Evolutionary conservation across 371 early-diverging fungal species (phyloP).

Genomic region (Conidiobolus incongruus): DNA sequence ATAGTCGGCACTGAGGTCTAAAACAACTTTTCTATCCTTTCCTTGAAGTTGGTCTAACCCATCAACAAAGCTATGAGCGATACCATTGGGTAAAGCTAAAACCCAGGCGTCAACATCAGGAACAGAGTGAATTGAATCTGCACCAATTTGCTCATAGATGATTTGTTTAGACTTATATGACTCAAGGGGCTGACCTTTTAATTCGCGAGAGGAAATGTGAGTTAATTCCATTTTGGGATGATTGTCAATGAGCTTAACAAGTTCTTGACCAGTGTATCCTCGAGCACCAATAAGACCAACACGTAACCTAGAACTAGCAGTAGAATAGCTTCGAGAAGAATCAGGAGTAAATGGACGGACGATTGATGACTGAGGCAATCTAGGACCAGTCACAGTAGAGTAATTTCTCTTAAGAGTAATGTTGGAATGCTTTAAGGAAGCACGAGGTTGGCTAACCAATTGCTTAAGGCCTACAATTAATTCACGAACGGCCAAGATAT

Average conservation of each 20-base stretch:
- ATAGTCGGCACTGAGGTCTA: slow-evolving; percentile 85
- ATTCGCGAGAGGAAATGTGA: slow-evolving; percentile 81
- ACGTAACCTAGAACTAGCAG: slow-evolving; percentile 7
- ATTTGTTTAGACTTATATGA: slow-evolving; percentile 45
- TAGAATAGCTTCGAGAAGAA: slow-evolving; percentile 9
- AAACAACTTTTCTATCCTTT: slow-evolving; percentile 36
- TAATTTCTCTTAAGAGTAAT: too few relatives aligned
- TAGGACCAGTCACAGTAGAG: slow-evolving; percentile 5
- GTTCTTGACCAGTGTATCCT: slow-evolving; percentile 86
- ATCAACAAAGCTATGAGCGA: slow-evolving; percentile 79
- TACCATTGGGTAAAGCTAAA: slow-evolving; percentile 82
- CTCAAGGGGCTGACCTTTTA: slow-evolving; percentile 59
- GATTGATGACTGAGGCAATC: slow-evolving; percentile 6
- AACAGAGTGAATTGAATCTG: slow-evolving; percentile 34
- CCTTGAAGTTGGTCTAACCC: slow-evolving; percentile 33
- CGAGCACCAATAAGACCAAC: slow-evolving; percentile 92
- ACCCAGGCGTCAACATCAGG: slow-evolving; percentile 81
- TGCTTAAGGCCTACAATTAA: neutral
- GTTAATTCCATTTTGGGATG: slow-evolving; percentile 70
- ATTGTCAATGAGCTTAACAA: slow-evolving; percentile 63
- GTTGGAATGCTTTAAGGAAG: too few relatives aligned
- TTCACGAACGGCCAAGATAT: slow-evolving; percentile 32
- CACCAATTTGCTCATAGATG: slow-evolving; percentile 52
- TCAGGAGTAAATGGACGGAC: slow-evolving; percentile 10
- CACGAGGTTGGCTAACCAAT: neutral